Conservation (phyloP, 176 grass and related monocot species). For the Otatea glauca region DNA sequence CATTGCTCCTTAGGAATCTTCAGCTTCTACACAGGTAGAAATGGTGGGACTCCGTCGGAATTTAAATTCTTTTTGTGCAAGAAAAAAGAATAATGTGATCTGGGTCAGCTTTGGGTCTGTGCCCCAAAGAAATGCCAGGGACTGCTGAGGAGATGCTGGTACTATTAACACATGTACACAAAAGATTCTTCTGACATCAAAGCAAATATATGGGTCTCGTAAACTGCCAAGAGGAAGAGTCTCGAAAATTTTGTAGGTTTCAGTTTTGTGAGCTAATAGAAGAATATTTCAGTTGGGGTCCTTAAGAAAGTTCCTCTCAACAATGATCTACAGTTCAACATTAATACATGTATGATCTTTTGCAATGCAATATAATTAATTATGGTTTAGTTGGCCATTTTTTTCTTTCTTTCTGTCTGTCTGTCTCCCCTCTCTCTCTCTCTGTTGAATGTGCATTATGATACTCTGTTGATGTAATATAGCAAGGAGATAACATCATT, state of each 20-base stretch:
- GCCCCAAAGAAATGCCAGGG: conserved; percentile 32
- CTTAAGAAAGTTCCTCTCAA: conserved; percentile 51
- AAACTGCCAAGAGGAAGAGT: conserved; percentile 50
- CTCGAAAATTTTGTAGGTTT: conserved; percentile 64
- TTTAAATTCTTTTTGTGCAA: conserved; percentile 46
- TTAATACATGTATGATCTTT: conserved; percentile 71
- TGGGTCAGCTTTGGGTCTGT: conserved; percentile 43
- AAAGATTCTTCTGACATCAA: conserved; percentile 47
- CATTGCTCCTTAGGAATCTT: conserved; percentile 29
- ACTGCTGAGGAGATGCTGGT: neutral
- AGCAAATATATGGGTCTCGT: conserved; percentile 42
- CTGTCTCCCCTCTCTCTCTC: no score
- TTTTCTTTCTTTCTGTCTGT: neutral
- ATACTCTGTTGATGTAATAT: conserved; percentile 18
- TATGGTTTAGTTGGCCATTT: conserved; percentile 43
- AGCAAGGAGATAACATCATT: neutral
- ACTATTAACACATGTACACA: conserved; percentile 48
- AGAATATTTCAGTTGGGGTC: conserved; percentile 47
- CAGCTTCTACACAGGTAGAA: conserved; percentile 38
- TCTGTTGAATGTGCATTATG: neutral
- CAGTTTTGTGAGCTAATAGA: conserved; percentile 75
- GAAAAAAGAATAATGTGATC: conserved; percentile 36
- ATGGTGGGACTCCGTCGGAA: conserved; percentile 24
- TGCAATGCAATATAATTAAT: conserved; percentile 64
- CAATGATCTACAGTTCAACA: conserved; percentile 55